Evolutionary conservation across 495 filamentous ascomycete genomes (phyloP), one percentile per base, ranked within the genome.

Genomic region (Cercophora samala): DNA sequence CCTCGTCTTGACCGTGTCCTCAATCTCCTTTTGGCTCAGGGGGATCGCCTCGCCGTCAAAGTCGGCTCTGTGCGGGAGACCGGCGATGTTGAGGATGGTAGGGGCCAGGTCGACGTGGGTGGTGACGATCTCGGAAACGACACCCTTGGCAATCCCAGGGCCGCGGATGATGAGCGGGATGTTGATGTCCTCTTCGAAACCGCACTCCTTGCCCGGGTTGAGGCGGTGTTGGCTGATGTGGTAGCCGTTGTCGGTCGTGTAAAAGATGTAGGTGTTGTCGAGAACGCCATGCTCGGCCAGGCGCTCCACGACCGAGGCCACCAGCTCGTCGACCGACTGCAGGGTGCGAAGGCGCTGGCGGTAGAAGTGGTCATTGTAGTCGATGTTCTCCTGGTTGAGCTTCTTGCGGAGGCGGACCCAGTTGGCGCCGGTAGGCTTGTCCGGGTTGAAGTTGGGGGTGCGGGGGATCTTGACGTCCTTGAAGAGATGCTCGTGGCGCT

Each of bases 201-300:
- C 88, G 64, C 86, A 88, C 37, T 86, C 82, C 76, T 93, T 93
- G 2, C 89, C 90, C 1, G 90, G 89, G 13, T 87, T 86, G 32
- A 91, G 70, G 5, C 90, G 83, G 71, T 93, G 90, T 68, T 92
- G 90, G 24, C 88, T 86, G 62, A 92, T 89, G 68, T 91, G 88
- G 73, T 88, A 92, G 0, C 90, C 90, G 68, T 93, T 92, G 69
- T 92, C 90, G 0, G 86, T 88, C 1, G 88, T 88, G 72, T 89
- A 91, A 61, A 93, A 81, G 58, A 93, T 82, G 66, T 87, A 91
- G 0, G 89, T 92, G 67, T 90, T 85, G 13, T 90, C 87, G 8
- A 90, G 73, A 32, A 89, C 68, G 18, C 75, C 80, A 24, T 82
- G 74, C 2, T 78, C 70, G 17, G 85, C 82, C 0, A 93, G 75